phyloP scores from a whole-genome alignment of 768 basidiomycete genomes.

The Suillus clintonianus region DNA sequence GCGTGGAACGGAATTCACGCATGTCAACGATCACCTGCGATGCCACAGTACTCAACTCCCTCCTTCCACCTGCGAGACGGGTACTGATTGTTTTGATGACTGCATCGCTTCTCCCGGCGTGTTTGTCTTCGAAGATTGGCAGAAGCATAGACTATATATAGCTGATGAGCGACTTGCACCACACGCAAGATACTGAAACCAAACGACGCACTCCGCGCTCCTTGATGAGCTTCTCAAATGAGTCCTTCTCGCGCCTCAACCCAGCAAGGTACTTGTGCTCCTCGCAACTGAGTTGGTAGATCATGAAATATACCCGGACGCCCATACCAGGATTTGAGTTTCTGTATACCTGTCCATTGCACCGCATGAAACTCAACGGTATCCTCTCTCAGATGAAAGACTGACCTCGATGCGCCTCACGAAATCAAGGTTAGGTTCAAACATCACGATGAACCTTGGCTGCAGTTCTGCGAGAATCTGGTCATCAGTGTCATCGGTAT shows the following conservation, averaged over 20 bases:
- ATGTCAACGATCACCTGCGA: slow-evolving; percentile 95
- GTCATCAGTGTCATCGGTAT: slow-evolving; percentile 93
- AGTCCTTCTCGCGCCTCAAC: slow-evolving; percentile 88
- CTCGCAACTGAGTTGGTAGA: slow-evolving; percentile 91
- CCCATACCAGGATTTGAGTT: slow-evolving; percentile 80
- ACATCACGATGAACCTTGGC: slow-evolving; percentile 94
- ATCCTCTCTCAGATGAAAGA: not conserved
- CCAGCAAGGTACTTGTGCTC: slow-evolving; percentile 94
- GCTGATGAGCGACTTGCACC: not conserved
- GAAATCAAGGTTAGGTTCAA: slow-evolving; percentile 92
- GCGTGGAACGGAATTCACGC: slow-evolving; percentile 91
- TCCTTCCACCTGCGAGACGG: slow-evolving; percentile 83
- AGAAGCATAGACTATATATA: slow-evolving; percentile 79
- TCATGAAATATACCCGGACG: slow-evolving; percentile 92
- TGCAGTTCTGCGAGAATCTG: slow-evolving; percentile 81
- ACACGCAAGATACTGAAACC: not conserved
- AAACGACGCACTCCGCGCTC: slow-evolving; percentile 76
- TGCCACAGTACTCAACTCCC: slow-evolving; percentile 63
- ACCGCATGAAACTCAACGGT: not conserved
- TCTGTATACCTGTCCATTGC: slow-evolving; percentile 71
- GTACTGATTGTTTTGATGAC: slow-evolving; percentile 81
- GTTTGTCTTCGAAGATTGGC: slow-evolving; percentile 69
- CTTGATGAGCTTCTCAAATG: slow-evolving; percentile 89
- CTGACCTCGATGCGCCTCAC: slow-evolving; percentile 87
- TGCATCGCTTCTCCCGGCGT: slow-evolving; percentile 49